Percentiles rank a stretch among this genome's conserved stretches.
Conservation (phyloP, 129 eudicot species). For the Escallonia rubra region DNA sequence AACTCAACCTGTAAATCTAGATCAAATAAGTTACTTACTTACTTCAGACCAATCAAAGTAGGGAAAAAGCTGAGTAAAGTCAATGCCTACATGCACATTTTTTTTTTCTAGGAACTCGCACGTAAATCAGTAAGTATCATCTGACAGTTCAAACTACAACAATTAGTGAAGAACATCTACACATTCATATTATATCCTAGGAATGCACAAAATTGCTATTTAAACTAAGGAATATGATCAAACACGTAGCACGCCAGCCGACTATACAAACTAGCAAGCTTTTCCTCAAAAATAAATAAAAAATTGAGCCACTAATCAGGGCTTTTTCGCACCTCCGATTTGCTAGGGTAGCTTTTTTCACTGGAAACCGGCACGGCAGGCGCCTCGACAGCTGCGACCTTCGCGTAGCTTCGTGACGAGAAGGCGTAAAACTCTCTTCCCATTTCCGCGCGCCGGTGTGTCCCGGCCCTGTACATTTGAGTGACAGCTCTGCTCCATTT, state of each 20-base stretch:
- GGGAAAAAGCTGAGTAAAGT: too few relatives aligned
- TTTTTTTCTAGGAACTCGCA: too few relatives aligned
- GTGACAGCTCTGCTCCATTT: constrained; percentile 27
- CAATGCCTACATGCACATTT: too few relatives aligned
- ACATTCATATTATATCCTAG: too few relatives aligned
- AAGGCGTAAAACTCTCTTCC: constrained; percentile 6
- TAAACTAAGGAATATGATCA: background rate
- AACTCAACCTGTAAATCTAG: too few relatives aligned
- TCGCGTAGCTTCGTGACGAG: constrained; percentile 23
- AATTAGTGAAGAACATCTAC: background rate
- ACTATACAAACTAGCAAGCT: too few relatives aligned
- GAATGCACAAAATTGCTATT: background rate
- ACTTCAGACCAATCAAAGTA: too few relatives aligned
- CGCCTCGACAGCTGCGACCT: constrained; percentile 26
- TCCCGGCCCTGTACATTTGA: constrained; percentile 12
- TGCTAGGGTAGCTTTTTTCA: constrained; percentile 1
- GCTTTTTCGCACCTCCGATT: constrained; percentile 12
- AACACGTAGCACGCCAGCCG: background rate
- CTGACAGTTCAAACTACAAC: background rate
- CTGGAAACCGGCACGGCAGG: constrained; percentile 3
- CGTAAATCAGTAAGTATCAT: too few relatives aligned
- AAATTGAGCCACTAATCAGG: background rate
- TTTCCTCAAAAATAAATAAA: too few relatives aligned
- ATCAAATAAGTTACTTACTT: too few relatives aligned
- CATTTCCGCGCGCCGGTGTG: background rate